These are phyloP conservation scores for Cystobasidium sp. DNA, from an alignment of 1,284 basidiomycete genomes.

Conservation along the genomic window DNA sequence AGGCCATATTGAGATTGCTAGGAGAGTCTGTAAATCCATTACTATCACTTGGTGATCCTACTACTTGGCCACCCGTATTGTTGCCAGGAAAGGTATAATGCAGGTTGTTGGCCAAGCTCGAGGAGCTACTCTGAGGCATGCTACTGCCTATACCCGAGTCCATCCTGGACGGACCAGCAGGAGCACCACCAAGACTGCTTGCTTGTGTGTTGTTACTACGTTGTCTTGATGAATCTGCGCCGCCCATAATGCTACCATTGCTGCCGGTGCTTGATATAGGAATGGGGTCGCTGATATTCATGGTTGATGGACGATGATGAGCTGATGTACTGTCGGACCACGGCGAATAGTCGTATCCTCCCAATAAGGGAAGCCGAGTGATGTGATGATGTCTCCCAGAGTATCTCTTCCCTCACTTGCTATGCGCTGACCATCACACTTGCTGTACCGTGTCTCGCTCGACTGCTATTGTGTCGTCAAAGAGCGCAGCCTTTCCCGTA, in stretches of 20 bases:
- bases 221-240: background rate
- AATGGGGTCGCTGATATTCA: conserved; percentile 36
- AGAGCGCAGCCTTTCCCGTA: conserved; percentile 2
- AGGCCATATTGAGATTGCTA: conserved; percentile 18
- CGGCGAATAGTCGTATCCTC: background rate
- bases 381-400: too few species aligned
- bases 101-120: background rate
- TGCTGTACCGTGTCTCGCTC: background rate
- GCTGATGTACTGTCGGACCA: background rate
- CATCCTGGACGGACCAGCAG: background rate
- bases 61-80: background rate
- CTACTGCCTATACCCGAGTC: background rate
- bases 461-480: background rate
- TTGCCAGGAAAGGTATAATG: too few species aligned
- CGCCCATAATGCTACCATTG: conserved; percentile 23
- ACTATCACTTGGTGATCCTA: conserved; percentile 16
- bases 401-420: too few species aligned
- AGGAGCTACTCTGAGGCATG: background rate
- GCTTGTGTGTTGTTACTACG: conserved; percentile 11
- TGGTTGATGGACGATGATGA: background rate
- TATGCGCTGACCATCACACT: background rate
- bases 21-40: conserved; percentile 1
- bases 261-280: conserved; percentile 27
- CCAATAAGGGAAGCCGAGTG: too few species aligned
- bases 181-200: too few species aligned